Base-by-base conservation (phyloP, 129 eudicot species). In the Flaveria linearis region DNA sequence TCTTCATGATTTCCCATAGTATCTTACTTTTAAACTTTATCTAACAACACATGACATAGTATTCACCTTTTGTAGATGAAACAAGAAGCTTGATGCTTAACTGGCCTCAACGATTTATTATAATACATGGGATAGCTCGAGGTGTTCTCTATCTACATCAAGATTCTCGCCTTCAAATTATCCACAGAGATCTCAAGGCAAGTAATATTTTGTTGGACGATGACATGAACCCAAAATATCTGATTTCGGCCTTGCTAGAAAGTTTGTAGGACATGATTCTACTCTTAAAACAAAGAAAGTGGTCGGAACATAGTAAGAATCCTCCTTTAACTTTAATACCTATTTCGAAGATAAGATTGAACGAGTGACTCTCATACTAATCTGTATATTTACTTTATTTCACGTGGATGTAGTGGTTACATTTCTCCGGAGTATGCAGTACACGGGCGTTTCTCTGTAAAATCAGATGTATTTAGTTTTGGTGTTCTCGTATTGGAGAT, bases 141-240 rank as follows among this genome's bases (percentile, higher is more conserved):
- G 91, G 88, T 6, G 75, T 87, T 51, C 75, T 84, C 1, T 87
- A 87, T 47, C 77, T 87, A 42, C 92, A 87, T 72, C 85, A 72
- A 63, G 92, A 87, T 69, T 87, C 92, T 14, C 18, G 86, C 33
- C 77, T 82, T 9, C 75, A 71, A 39, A 78, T 87, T 2, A 84
- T 87, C 36, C 90, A 86, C 28, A 61, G 87, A 30, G 87, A 83
- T 66, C 71, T 86, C 16, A 86, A 86, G 49, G 66, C 86, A 23
- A 64, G 78, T 51, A 81, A 86, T 62, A 60, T 86, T 14, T 63
- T 86, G 45, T 18, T 83, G 30, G 90, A 86, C 20, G 10, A 33
- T 15, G 64, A 80, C 30, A 83, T 80, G 90, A 81, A 81, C 36
- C 86, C 88, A 12, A 87, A 65, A 84, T 87, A 69, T 77, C 88